Evolutionary conservation across 1,139 yeast genomes (phyloP).

Genomic region (Saccharomyces hybrid): DNA sequence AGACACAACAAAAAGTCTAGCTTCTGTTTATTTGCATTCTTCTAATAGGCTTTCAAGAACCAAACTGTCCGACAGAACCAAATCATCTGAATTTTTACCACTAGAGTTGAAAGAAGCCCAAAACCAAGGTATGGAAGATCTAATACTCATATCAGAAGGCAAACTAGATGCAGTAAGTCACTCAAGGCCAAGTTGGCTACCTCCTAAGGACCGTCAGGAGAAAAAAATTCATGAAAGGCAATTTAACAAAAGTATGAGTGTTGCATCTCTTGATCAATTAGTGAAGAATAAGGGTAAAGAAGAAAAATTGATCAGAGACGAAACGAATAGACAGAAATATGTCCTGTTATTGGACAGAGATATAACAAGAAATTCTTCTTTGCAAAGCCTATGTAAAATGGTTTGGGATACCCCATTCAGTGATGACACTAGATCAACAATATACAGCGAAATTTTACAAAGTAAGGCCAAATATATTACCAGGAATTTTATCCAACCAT

Average conservation of each 20-base stretch:
- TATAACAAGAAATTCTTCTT: constrained; percentile 33
- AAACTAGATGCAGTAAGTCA: constrained; percentile 36
- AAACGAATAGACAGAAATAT: constrained; percentile 32
- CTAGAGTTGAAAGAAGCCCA: constrained; percentile 32
- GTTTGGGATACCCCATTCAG: constrained; percentile 37
- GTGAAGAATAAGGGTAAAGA: constrained; percentile 29
- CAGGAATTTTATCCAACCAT: constrained; percentile 28
- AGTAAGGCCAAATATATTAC: constrained; percentile 23
- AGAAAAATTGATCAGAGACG: constrained; percentile 31
- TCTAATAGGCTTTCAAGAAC: constrained; percentile 33
- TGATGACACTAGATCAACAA: constrained; percentile 30
- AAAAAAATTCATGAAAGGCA: constrained; percentile 38
- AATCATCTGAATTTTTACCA: constrained; percentile 34
- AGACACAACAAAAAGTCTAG: constrained; percentile 37
- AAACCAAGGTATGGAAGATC: constrained; percentile 40
- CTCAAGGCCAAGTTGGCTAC: constrained; percentile 46
- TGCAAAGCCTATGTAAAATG: constrained; percentile 35
- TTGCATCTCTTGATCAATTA: constrained; percentile 33
- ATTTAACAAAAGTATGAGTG: constrained; percentile 35
- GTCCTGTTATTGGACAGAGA: constrained; percentile 26
- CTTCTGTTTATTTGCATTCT: constrained; percentile 38
- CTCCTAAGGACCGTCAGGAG: constrained; percentile 41
- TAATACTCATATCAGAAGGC: constrained; percentile 40
- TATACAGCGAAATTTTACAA: constrained; percentile 30
- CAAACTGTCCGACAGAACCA: constrained; percentile 34